Percentiles rank a stretch among this genome's conserved stretches.
These are phyloP conservation scores for Xylaria curta DNA, from an alignment of 495 filamentous ascomycete genomes.

Conservation along the genomic window DNA sequence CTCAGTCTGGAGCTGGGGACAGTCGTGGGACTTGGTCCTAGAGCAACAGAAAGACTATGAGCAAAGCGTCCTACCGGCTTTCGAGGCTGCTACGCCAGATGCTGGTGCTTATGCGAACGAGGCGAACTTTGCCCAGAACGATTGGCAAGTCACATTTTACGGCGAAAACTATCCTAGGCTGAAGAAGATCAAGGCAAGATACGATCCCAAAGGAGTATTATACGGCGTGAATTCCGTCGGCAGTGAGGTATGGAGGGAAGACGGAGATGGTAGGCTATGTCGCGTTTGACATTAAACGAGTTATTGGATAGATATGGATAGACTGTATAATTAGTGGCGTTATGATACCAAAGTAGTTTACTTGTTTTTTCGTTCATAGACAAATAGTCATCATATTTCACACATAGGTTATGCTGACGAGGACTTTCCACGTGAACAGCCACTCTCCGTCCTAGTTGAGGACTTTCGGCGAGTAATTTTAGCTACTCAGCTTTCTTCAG, in stretches of 20 bases:
- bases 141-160: conserved; percentile 66
- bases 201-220: conserved; percentile 57
- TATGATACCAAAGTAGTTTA: not conserved
- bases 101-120: conserved; percentile 57
- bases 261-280: not conserved
- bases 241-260: conserved; percentile 36
- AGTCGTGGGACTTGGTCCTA: not conserved
- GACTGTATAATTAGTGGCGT: not conserved
- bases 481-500: not conserved
- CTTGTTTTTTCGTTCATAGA: not conserved
- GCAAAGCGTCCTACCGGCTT: conserved; percentile 39
- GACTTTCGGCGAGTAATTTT: not conserved
- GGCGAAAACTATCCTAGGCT: conserved; percentile 51
- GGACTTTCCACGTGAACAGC: not conserved
- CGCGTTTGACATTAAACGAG: not conserved
- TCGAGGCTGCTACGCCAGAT: conserved; percentile 50
- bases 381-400: not conserved
- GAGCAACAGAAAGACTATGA: conserved; percentile 25
- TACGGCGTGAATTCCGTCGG: conserved; percentile 58
- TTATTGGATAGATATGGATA: not conserved
- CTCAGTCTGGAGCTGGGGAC: not conserved
- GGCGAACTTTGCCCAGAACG: conserved; percentile 58
- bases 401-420: not conserved
- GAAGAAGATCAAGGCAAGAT: conserved; percentile 53
- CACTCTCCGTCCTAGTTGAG: not conserved